phyloP scores from a whole-genome alignment of 2,329 filamentous ascomycete genomes.

The Verticillium albo-atrum region DNA sequence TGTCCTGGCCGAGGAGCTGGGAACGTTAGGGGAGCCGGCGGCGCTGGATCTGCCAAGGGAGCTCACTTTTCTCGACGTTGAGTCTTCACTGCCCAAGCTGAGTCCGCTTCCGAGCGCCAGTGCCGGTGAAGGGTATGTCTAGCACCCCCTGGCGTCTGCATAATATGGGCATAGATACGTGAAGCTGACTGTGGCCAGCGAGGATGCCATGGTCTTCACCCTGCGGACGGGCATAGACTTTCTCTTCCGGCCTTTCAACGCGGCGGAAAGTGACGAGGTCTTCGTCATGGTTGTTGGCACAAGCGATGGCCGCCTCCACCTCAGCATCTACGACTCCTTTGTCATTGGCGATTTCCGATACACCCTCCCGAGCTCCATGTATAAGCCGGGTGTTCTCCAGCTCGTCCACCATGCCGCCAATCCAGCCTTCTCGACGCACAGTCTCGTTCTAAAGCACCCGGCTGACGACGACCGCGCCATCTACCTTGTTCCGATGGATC shows the following conservation, averaged over 20 bases:
- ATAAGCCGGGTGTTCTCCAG: slow-evolving; percentile 24
- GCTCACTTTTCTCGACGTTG: slow-evolving; percentile 70
- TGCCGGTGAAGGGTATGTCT: slow-evolving; percentile 57
- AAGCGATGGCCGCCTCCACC: slow-evolving; percentile 64
- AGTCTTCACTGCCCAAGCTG: slow-evolving; percentile 71
- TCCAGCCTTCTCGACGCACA: slow-evolving; percentile 69
- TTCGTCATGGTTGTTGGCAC: slow-evolving; percentile 75
- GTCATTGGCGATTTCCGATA: slow-evolving; percentile 64
- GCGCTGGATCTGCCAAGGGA: slow-evolving; percentile 62
- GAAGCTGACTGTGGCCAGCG: slow-evolving; percentile 19
- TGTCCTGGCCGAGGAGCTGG: slow-evolving; percentile 20
- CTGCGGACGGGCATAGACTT: slow-evolving; percentile 64
- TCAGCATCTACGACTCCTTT: slow-evolving; percentile 84
- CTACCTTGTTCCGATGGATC: slow-evolving; percentile 70
- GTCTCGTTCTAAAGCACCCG: slow-evolving; percentile 56
- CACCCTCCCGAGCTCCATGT: slow-evolving; percentile 26
- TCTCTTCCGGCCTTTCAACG: slow-evolving; percentile 58
- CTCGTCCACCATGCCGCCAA: slow-evolving; percentile 65
- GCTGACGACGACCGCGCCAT: slow-evolving; percentile 36
- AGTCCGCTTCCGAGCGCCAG: slow-evolving; percentile 61
- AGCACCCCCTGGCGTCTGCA: no score
- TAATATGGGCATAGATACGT: not conserved
- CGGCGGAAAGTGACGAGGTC: slow-evolving; percentile 67
- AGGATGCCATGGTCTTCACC: slow-evolving; percentile 63
- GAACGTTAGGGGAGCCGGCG: slow-evolving; percentile 16